Evolutionary conservation across 1,284 basidiomycete genomes (phyloP).

Genomic region (Vanrija sp.): DNA sequence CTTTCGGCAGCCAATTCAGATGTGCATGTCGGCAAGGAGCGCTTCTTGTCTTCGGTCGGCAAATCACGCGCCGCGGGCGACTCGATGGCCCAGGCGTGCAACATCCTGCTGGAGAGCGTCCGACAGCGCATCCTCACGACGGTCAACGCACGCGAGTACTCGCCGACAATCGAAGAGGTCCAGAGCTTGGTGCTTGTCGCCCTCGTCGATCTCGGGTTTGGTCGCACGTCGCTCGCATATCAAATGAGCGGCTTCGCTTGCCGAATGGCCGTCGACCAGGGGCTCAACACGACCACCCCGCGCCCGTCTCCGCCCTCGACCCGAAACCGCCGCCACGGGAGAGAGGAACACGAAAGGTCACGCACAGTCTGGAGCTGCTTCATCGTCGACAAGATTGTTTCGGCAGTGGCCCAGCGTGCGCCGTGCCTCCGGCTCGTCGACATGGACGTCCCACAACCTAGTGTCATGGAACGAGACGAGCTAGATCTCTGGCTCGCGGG

Average conservation of each 20-base stretch:
- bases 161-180: conserved; percentile 6
- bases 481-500: conserved; percentile 19
- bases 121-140: conserved; percentile 6
- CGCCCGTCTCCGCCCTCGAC: background rate
- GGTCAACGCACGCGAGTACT: conserved; percentile 2
- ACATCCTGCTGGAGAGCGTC: conserved; percentile 12
- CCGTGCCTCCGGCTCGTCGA: conserved; percentile 7
- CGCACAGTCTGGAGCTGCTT: conserved; percentile 16
- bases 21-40: background rate
- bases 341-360: conserved; percentile 8
- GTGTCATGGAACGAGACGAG: conserved; percentile 19
- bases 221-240: conserved; percentile 10
- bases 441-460: conserved; percentile 13
- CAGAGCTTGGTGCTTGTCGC: conserved; percentile 13
- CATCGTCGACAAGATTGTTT: conserved; percentile 16
- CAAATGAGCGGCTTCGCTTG: conserved; percentile 17
- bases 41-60: background rate
- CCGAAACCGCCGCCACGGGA: background rate
- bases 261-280: conserved; percentile 15
- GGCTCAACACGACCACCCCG: conserved; percentile 5
- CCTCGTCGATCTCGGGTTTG: conserved; percentile 10
- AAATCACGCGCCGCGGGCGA: background rate
- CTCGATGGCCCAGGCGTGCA: conserved; percentile 6
- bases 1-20: conserved; percentile 14
- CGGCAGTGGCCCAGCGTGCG: conserved; percentile 9